These are phyloP conservation scores for Argentina anserina DNA, from an alignment of 306 rosid species.

Conservation along the genomic window DNA sequence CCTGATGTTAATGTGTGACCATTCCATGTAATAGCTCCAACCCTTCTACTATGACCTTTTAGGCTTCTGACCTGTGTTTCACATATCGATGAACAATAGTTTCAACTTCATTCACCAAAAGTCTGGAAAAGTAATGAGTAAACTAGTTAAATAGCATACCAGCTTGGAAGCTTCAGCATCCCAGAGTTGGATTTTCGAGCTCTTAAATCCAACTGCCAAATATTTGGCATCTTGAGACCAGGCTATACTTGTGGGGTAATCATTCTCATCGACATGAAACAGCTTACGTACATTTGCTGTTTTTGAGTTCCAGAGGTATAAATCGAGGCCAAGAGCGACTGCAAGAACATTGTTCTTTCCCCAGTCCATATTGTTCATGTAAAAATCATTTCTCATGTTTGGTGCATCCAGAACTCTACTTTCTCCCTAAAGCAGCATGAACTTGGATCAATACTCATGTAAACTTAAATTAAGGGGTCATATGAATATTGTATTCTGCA, in stretches of 20 bases:
- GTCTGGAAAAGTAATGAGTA: constrained; percentile 8
- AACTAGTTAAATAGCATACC: constrained; percentile 21
- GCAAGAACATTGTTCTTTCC: constrained; percentile 61
- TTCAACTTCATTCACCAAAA: constrained; percentile 2
- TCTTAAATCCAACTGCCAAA: constrained; percentile 45
- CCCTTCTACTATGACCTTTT: constrained; percentile 47
- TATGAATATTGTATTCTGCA: neutral
- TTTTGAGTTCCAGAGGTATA: constrained; percentile 63
- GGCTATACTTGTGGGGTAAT: constrained; percentile 55
- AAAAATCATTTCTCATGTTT: constrained; percentile 57
- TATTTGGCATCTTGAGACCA: constrained; percentile 54
- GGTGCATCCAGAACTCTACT: constrained; percentile 66
- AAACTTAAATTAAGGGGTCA: neutral
- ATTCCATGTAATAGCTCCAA: constrained; percentile 62
- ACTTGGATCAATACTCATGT: neutral
- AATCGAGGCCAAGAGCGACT: constrained; percentile 52
- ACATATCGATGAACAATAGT: constrained; percentile 2
- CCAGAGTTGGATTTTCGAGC: constrained; percentile 64
- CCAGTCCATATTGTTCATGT: constrained; percentile 65
- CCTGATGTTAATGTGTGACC: constrained; percentile 66
- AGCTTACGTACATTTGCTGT: constrained; percentile 35
- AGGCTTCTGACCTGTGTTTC: constrained; percentile 48
- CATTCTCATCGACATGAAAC: constrained; percentile 26
- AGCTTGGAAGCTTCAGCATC: constrained; percentile 63
- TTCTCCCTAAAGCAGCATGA: constrained; percentile 41